phyloP scores from a whole-genome alignment of 2,329 filamentous ascomycete species.

The Uncinocarpus reesii region DNA sequence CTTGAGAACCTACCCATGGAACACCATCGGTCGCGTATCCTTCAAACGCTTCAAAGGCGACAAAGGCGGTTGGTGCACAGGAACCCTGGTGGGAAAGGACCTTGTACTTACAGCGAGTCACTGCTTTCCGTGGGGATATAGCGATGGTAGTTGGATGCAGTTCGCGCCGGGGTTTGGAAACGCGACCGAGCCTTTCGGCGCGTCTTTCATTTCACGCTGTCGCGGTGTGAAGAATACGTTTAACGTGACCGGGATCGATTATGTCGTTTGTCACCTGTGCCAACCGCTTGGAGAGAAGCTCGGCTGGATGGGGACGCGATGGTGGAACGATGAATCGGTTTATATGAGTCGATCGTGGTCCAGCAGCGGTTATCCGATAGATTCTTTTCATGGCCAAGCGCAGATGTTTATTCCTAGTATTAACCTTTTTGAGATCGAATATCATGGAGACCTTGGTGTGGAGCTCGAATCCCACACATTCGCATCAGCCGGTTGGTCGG shows the following conservation, averaged over 20 bases:
- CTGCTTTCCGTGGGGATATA: conserved; percentile 21
- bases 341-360: conserved; percentile 17
- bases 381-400: conserved; percentile 16
- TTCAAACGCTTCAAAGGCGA: conserved; percentile 19
- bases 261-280: conserved; percentile 20
- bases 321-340: conserved; percentile 16
- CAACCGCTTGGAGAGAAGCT: conserved; percentile 18
- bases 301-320: conserved; percentile 22
- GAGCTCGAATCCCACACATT: conserved; percentile 20
- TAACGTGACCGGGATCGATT: conserved; percentile 21
- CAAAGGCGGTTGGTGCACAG: conserved; percentile 21
- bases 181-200: conserved; percentile 18
- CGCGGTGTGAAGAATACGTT: conserved; percentile 20
- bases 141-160: conserved; percentile 19
- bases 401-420: conserved; percentile 20
- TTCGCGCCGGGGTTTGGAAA: conserved; percentile 18
- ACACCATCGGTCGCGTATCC: conserved; percentile 18
- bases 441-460: conserved; percentile 18
- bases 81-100: conserved; percentile 19
- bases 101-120: conserved; percentile 21
- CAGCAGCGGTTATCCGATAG: conserved; percentile 20
- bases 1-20: conserved; percentile 19
- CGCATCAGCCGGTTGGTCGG: conserved; percentile 20
- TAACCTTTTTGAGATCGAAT: conserved; percentile 18
- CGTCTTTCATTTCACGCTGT: conserved; percentile 19